Evolutionary conservation across 768 basidiomycete genomes (phyloP).

Genomic region (Russula sp.): DNA sequence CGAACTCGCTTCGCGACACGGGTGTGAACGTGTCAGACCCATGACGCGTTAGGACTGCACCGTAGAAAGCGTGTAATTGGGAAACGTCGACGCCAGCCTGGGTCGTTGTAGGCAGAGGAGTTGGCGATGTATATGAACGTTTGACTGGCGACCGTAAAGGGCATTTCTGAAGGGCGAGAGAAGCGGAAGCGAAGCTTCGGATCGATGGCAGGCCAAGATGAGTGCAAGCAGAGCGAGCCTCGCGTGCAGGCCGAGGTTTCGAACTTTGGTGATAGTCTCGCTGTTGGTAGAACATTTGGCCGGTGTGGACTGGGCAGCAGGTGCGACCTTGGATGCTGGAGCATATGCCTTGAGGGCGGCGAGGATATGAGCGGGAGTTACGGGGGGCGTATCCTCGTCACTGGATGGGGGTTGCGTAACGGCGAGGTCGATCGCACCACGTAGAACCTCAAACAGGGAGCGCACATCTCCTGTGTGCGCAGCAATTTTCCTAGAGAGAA

Average conservation of each 20-base stretch:
- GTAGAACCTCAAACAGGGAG: constrained; percentile 73
- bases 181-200: constrained; percentile 51
- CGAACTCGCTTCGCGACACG: constrained; percentile 73
- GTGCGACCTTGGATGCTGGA: constrained; percentile 35
- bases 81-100: constrained; percentile 52
- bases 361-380: constrained; percentile 68
- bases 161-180: constrained; percentile 36
- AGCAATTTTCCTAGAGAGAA: constrained; percentile 79
- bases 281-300: constrained; percentile 41
- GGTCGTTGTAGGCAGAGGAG: constrained; percentile 31
- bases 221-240: constrained; percentile 65
- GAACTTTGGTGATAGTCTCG: constrained; percentile 64
- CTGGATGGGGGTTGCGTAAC: constrained; percentile 32
- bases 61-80: constrained; percentile 65
- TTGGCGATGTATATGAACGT: constrained; percentile 44
- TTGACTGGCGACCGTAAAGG: constrained; percentile 49
- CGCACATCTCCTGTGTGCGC: constrained; percentile 81
- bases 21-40: constrained; percentile 55
- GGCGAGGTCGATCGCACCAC: constrained; percentile 73
- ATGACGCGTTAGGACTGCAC: constrained; percentile 52
- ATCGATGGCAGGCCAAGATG: constrained; percentile 61
- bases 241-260: constrained; percentile 68
- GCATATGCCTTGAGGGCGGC: constrained; percentile 72
- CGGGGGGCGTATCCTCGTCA: constrained; percentile 38
- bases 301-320: constrained; percentile 39